Evolutionary conservation across 1,284 basidiomycete species (phyloP).

Genomic region (Heterobasidion occidentale): DNA sequence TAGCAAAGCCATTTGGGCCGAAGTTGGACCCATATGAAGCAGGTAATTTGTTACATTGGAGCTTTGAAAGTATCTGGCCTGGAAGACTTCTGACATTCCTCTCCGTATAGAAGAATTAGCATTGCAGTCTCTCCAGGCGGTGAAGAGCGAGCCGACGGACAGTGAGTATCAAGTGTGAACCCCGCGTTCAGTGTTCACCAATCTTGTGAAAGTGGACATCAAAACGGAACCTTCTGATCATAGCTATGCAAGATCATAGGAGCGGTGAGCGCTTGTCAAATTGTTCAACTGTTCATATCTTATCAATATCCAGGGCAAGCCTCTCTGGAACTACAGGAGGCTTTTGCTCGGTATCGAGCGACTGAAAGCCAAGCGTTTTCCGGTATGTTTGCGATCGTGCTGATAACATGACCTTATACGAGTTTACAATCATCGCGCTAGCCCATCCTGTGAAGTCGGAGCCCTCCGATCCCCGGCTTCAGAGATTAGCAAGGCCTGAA

Average conservation of each 20-base stretch:
- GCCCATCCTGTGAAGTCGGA: neutral
- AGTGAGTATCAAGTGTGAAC: neutral
- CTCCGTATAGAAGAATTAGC: neutral
- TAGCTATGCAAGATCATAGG: too few species aligned
- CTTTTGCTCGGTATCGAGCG: too few species aligned
- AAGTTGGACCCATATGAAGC: neutral
- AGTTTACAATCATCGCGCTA: neutral
- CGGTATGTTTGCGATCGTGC: neutral
- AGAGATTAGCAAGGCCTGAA: neutral
- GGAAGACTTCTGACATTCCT: neutral
- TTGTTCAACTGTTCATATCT: too few species aligned
- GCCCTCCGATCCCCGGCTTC: too few species aligned
- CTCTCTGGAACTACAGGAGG: too few species aligned
- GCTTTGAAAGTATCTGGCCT: neutral
- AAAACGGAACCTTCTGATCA: too few species aligned
- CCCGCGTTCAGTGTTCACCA: too few species aligned
- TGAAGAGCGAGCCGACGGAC: neutral
- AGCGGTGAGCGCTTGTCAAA: too few species aligned
- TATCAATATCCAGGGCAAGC: too few species aligned
- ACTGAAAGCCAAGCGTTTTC: neutral
- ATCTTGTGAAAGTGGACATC: too few species aligned
- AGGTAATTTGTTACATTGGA: neutral
- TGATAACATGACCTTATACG: neutral
- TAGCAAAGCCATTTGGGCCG: neutral
- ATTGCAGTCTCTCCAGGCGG: neutral